phyloP scores from a whole-genome alignment of 768 basidiomycete species.

The Glaciozyma antarctica region DNA sequence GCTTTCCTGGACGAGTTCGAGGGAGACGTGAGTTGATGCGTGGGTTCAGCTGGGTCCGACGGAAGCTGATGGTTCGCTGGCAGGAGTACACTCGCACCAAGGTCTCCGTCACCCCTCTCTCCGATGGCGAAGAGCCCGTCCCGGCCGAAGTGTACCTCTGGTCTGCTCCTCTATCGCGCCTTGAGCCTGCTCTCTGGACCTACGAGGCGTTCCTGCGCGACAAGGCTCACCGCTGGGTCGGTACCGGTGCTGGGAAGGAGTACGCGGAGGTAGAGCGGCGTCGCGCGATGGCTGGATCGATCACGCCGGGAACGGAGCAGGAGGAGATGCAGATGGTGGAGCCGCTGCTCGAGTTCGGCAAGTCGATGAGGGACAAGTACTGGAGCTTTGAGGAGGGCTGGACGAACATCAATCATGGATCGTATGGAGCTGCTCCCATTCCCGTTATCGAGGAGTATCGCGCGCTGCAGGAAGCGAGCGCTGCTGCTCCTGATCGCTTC shows the following conservation, averaged over 20 bases:
- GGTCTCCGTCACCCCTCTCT: constrained; percentile 49
- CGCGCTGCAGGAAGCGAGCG: not conserved
- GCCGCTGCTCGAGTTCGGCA: constrained; percentile 13
- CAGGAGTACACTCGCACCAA: constrained; percentile 63
- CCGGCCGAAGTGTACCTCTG: constrained; percentile 69
- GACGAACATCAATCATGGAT: constrained; percentile 32
- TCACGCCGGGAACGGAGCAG: not conserved
- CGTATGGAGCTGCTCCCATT: constrained; percentile 22
- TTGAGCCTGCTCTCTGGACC: constrained; percentile 63
- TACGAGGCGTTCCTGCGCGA: constrained; percentile 69
- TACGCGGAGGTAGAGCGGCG: constrained; percentile 52
- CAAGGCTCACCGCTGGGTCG: constrained; percentile 71
- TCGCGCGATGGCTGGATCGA: constrained; percentile 42
- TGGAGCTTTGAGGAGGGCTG: constrained; percentile 24
- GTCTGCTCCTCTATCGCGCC: constrained; percentile 39
- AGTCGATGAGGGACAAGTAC: constrained; percentile 21
- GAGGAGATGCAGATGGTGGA: constrained; percentile 1
- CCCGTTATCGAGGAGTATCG: constrained; percentile 12
- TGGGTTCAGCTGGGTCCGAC: not conserved
- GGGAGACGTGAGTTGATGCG: constrained; percentile 46
- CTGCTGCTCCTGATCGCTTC: constrained; percentile 22
- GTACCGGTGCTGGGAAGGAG: constrained; percentile 40
- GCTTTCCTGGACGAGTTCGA: constrained; percentile 69
- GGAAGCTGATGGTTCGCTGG: not conserved
- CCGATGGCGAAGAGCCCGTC: constrained; percentile 37